Evolutionary conservation across 345 rosid genomes (phyloP).

Genomic region (Streptanthus diversifolius): DNA sequence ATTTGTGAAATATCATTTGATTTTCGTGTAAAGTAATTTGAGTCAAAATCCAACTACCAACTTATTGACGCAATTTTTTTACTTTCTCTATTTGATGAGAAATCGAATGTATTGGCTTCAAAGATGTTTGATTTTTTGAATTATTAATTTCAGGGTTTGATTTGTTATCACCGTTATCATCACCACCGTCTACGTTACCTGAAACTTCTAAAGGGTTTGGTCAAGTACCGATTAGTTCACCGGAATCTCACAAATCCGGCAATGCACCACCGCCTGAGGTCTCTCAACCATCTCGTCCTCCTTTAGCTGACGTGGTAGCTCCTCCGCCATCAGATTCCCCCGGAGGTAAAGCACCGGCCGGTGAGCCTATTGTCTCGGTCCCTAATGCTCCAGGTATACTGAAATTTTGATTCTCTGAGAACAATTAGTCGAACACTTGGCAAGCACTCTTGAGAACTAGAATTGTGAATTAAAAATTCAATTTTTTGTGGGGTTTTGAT

Average conservation of each 20-base stretch:
- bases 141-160: slow-evolving; percentile 19
- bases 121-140: slow-evolving; percentile 10
- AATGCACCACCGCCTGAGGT: slow-evolving; percentile 38
- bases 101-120: not conserved
- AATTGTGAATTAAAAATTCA: not conserved
- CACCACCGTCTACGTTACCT: slow-evolving; percentile 44
- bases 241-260: slow-evolving; percentile 33
- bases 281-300: slow-evolving; percentile 36
- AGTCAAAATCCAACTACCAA: slow-evolving; percentile 4
- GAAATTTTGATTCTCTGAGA: not conserved
- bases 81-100: not conserved
- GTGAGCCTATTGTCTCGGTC: slow-evolving; percentile 34
- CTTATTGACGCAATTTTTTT: slow-evolving; percentile 4
- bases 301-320: slow-evolving; percentile 29
- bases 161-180: slow-evolving; percentile 31
- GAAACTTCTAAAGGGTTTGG: slow-evolving; percentile 35
- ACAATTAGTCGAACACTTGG: slow-evolving; percentile 24
- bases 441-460: not conserved
- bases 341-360: slow-evolving; percentile 28
- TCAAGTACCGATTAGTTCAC: slow-evolving; percentile 42
- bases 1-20: not conserved
- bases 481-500: not conserved
- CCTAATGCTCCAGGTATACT: slow-evolving; percentile 46
- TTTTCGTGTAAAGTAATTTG: not conserved
- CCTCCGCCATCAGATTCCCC: slow-evolving; percentile 40